phyloP scores from a whole-genome alignment of 2,329 filamentous ascomycete species.

The Magnaporthiopsis rhizophila region DNA sequence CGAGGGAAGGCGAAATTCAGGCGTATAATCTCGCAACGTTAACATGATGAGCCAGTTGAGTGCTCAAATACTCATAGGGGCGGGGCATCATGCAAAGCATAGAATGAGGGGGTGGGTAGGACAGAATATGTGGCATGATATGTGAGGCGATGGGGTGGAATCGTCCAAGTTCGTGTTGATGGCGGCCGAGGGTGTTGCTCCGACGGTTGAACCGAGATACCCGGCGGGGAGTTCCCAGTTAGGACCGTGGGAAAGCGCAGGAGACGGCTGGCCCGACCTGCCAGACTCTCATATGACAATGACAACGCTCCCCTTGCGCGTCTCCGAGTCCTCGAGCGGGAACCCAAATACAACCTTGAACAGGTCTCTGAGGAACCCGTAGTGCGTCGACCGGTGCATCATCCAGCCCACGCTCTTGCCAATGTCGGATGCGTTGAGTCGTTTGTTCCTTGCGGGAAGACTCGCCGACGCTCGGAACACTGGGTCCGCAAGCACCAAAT shows the following conservation, averaged over 20 bases:
- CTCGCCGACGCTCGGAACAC: slow-evolving; percentile 49
- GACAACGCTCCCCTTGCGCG: slow-evolving; percentile 51
- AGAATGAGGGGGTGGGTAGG: neutral
- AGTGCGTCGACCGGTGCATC: slow-evolving; percentile 59
- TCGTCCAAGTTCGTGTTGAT: neutral
- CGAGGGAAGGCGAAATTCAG: neutral
- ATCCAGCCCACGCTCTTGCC: slow-evolving; percentile 74
- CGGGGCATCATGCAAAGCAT: neutral
- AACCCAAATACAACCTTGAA: slow-evolving; percentile 82
- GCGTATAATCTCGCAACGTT: neutral
- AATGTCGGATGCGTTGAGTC: slow-evolving; percentile 64
- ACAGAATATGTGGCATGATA: neutral
- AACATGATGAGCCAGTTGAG: too few relatives aligned
- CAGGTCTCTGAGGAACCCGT: slow-evolving; percentile 72
- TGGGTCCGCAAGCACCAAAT: slow-evolving; percentile 66
- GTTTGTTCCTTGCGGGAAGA: slow-evolving; percentile 49
- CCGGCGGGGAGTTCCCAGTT: neutral
- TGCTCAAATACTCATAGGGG: neutral
- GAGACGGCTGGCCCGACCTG: neutral
- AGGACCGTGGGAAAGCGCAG: neutral
- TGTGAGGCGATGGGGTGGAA: neutral
- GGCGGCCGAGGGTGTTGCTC: neutral
- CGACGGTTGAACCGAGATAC: neutral
- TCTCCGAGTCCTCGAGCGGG: slow-evolving; percentile 67
- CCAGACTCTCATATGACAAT: slow-evolving; percentile 40